Evolutionary conservation across 2,329 filamentous ascomycete species (phyloP).

Genomic region (Calonectria crousiana): DNA sequence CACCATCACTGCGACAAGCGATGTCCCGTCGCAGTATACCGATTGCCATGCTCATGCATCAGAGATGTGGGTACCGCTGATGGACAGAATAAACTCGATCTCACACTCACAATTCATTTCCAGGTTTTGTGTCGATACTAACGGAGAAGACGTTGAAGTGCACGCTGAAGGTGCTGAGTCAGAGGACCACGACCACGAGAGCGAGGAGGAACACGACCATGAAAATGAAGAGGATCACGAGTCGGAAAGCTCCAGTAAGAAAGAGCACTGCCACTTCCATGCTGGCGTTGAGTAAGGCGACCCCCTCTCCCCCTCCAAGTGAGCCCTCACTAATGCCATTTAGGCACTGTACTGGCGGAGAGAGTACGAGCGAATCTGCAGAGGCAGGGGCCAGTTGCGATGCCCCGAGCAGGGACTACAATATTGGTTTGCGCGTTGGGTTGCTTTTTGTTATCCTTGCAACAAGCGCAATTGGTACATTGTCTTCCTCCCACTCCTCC

Average conservation of each 20-base stretch:
- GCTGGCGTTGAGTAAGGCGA: constrained; percentile 76
- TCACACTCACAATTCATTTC: neutral
- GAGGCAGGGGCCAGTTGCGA: constrained; percentile 57
- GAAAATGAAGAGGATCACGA: constrained; percentile 30
- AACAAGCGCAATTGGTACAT: constrained; percentile 73
- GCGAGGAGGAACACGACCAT: constrained; percentile 27
- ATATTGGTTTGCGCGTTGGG: constrained; percentile 76
- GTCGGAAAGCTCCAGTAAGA: constrained; percentile 24
- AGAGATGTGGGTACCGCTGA: constrained; percentile 61
- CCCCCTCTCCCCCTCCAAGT: neutral
- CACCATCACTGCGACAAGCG: constrained; percentile 65
- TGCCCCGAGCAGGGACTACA: constrained; percentile 66
- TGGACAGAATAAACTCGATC: neutral
- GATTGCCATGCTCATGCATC: constrained; percentile 73
- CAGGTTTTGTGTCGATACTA: constrained; percentile 72
- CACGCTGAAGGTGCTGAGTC: constrained; percentile 51
- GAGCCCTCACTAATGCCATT: constrained; percentile 16
- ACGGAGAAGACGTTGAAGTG: constrained; percentile 72
- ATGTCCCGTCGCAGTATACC: constrained; percentile 71
- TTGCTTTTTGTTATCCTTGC: constrained; percentile 78
- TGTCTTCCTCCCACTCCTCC: neutral
- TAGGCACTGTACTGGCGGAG: constrained; percentile 68
- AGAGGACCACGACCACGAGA: constrained; percentile 15
- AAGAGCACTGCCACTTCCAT: constrained; percentile 77
- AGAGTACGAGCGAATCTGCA: constrained; percentile 53